These are phyloP conservation scores for Xylaria sp. DNA, from an alignment of 495 filamentous ascomycete genomes.

Conservation along the genomic window DNA sequence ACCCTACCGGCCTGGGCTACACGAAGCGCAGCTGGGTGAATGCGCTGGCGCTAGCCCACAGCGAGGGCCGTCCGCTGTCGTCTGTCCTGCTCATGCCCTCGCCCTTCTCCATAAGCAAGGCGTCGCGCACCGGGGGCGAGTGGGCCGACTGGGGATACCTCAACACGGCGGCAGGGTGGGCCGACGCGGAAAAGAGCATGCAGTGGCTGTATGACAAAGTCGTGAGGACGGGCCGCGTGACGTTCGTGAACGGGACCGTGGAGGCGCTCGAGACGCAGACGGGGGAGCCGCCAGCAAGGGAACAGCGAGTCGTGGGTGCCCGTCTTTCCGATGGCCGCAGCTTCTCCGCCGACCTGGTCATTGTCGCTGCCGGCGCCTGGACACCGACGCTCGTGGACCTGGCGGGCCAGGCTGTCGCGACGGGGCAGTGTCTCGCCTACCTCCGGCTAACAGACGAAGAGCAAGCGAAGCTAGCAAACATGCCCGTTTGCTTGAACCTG, in stretches of 20 bases:
- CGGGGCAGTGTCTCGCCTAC: slow-evolving; percentile 83
- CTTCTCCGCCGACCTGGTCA: slow-evolving; percentile 71
- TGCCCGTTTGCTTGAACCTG: slow-evolving; percentile 82
- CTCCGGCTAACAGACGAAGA: slow-evolving; percentile 72
- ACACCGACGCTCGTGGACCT: slow-evolving; percentile 78
- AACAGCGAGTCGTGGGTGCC: slow-evolving; percentile 56
- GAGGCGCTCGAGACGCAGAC: slow-evolving; percentile 56
- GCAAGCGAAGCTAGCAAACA: slow-evolving; percentile 63
- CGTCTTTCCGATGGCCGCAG: slow-evolving; percentile 57
- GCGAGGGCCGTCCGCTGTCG: slow-evolving; percentile 47
- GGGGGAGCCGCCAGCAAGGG: neutral
- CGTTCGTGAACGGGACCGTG: slow-evolving; percentile 69
- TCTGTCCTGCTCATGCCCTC: slow-evolving; percentile 60
- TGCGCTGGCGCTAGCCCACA: slow-evolving; percentile 53
- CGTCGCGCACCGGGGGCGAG: slow-evolving; percentile 54
- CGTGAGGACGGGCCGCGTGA: slow-evolving; percentile 64
- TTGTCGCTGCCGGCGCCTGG: slow-evolving; percentile 90
- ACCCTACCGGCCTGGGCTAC: slow-evolving; percentile 66
- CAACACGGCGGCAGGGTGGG: slow-evolving; percentile 84
- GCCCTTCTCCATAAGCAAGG: slow-evolving; percentile 57
- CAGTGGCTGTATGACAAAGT: slow-evolving; percentile 61
- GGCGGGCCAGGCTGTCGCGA: slow-evolving; percentile 74
- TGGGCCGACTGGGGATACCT: slow-evolving; percentile 77
- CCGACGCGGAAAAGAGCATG: slow-evolving; percentile 78
- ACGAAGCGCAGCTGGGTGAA: slow-evolving; percentile 71